Percentiles rank a stretch among this genome's conserved stretches.
phyloP scores from a whole-genome alignment of 176 grass and related monocot species.

The Saccharum spontaneum region DNA sequence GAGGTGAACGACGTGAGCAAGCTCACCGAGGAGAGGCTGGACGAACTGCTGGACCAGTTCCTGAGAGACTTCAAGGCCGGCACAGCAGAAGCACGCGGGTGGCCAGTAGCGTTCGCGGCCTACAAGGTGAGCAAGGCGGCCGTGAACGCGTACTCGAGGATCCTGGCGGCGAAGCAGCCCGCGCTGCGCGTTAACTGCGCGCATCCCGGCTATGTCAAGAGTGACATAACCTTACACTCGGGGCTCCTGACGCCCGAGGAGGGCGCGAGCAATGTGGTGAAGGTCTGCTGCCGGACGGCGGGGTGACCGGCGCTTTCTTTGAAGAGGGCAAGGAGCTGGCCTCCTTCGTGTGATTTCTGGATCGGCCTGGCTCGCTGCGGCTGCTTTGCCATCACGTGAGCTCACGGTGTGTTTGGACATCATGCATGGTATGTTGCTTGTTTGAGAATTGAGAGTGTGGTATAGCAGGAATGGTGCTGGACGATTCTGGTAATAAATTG shows the following conservation, averaged over 20 bases:
- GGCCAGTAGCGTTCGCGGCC: slow-evolving; percentile 36
- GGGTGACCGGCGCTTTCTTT: slow-evolving; percentile 51
- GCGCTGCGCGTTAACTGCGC: slow-evolving; percentile 48
- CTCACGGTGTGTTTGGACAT: background rate
- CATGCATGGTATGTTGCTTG: background rate
- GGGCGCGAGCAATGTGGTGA: slow-evolving; percentile 40
- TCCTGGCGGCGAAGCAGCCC: slow-evolving; percentile 48
- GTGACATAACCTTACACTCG: slow-evolving; percentile 40
- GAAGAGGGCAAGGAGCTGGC: slow-evolving; percentile 15
- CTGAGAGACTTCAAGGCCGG: slow-evolving; percentile 50
- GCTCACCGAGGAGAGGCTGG: slow-evolving; percentile 48
- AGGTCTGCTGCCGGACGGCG: slow-evolving; percentile 36
- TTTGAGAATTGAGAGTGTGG: background rate
- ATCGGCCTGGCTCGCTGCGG: background rate
- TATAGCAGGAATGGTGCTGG: background rate
- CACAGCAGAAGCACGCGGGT: slow-evolving; percentile 3
- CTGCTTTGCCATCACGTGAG: background rate
- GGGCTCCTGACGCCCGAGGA: slow-evolving; percentile 46
- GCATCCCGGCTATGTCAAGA: slow-evolving; percentile 60
- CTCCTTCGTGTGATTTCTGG: slow-evolving; percentile 33
- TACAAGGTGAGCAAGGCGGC: slow-evolving; percentile 59
- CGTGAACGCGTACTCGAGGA: slow-evolving; percentile 52
- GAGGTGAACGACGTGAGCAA: slow-evolving; percentile 37
- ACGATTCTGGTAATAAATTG: background rate
- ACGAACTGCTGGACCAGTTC: slow-evolving; percentile 42